Percentiles rank a stretch among this genome's conserved stretches.
Conservation (phyloP, 176 grass and related monocot species). For the Tuctoria greenei region DNA sequence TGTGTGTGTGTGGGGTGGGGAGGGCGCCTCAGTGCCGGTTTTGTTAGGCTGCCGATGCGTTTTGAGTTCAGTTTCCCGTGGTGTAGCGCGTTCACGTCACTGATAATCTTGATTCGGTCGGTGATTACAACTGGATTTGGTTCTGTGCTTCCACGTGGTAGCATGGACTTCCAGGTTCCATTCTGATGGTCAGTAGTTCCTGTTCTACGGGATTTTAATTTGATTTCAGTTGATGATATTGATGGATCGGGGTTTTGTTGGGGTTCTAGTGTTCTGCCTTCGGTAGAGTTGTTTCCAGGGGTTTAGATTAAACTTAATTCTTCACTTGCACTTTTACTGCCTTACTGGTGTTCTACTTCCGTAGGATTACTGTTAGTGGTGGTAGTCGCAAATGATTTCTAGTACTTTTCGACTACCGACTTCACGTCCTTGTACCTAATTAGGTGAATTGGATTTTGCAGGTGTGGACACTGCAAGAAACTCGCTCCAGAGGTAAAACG, state of each 20-base stretch:
- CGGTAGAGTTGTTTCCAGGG: background rate
- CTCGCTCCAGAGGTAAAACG: conserved; percentile 84
- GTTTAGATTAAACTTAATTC: background rate
- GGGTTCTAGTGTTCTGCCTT: background rate
- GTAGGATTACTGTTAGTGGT: too few relatives aligned
- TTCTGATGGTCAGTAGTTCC: background rate
- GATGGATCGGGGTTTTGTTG: background rate
- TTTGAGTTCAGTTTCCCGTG: background rate
- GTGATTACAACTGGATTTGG: background rate
- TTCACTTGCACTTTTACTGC: background rate
- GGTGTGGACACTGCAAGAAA: conserved; percentile 93
- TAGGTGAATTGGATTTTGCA: conserved; percentile 14
- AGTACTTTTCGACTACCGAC: background rate
- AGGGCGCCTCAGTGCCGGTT: conserved; percentile 29
- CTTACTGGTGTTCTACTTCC: background rate
- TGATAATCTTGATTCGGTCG: background rate
- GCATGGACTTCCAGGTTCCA: background rate
- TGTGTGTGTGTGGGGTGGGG: background rate
- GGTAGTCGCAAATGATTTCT: background rate
- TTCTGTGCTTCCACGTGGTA: background rate
- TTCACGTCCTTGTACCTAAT: conserved; percentile 2
- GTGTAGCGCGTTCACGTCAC: background rate
- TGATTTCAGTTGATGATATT: background rate
- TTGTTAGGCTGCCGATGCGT: background rate
- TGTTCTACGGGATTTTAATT: background rate